A percentile compares a stretch with the other conserved stretches of the same genome.
Conservation (phyloP, 2,329 filamentous ascomycete genomes). For the Fusarium sp. region DNA sequence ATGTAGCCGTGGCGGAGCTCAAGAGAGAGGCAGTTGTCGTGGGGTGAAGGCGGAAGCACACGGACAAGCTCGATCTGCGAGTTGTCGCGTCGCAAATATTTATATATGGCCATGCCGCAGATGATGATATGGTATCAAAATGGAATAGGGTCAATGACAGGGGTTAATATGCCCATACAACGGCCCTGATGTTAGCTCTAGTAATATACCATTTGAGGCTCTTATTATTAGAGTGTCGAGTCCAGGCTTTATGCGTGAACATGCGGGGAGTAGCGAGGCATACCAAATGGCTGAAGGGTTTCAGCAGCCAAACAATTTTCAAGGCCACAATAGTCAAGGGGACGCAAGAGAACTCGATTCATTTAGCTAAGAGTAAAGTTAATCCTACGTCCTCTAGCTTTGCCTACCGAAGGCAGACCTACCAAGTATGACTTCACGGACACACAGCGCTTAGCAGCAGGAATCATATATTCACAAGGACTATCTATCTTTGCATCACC, state of each 20-base stretch:
- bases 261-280: neutral
- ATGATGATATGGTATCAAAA: neutral
- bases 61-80: neutral
- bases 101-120: neutral
- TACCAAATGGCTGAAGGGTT: neutral
- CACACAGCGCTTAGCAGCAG: too few relatives aligned
- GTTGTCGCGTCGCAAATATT: neutral
- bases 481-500: neutral
- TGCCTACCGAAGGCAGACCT: fast-evolving
- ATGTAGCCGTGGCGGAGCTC: neutral
- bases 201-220: neutral
- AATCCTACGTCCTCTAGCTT: neutral
- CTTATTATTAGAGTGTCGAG: neutral
- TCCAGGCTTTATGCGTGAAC: neutral
- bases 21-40: neutral
- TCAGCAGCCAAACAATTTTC: neutral
- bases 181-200: neutral
- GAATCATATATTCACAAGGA: neutral
- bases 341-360: neutral
- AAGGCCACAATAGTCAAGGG: neutral
- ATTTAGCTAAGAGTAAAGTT: neutral
- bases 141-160: neutral
- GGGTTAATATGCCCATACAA: neutral
- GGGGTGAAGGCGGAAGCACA: neutral
- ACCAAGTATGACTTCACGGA: neutral